phyloP scores from a whole-genome alignment of 441 rosid species.

The Theobroma grandiflorum region DNA sequence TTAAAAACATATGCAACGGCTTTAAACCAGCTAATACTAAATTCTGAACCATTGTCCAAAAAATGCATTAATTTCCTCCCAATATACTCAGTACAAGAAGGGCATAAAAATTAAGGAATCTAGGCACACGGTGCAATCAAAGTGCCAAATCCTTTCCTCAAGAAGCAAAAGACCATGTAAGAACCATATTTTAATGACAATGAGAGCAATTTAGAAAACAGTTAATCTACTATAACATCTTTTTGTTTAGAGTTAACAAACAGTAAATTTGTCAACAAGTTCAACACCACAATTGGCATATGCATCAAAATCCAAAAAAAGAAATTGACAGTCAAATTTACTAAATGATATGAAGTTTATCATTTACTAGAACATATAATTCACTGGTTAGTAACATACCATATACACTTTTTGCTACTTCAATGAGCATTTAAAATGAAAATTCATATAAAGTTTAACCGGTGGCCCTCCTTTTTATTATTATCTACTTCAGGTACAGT shows the following conservation, averaged over 20 bases:
- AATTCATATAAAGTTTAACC: background rate
- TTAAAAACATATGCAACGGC: background rate
- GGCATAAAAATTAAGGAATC: background rate
- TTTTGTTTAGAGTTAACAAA: background rate
- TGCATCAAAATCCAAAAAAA: background rate
- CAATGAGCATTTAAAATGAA: constrained; percentile 8
- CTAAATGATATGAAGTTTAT: constrained; percentile 7
- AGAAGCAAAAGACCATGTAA: constrained; percentile 15
- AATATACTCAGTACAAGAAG: background rate
- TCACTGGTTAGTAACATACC: background rate
- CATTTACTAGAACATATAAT: background rate
- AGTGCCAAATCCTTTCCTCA: constrained; percentile 16
- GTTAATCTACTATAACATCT: background rate
- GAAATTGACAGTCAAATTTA: background rate
- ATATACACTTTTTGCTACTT: constrained; percentile 1
- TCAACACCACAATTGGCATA: background rate
- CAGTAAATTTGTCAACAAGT: background rate
- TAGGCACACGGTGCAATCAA: constrained; percentile 3
- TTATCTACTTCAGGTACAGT: background rate
- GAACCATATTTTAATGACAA: background rate
- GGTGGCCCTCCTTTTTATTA: background rate
- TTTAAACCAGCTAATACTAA: background rate
- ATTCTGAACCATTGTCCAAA: background rate
- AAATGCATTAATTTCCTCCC: constrained; percentile 9
- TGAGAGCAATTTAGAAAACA: background rate